phyloP scores from a whole-genome alignment of 202 grass and related monocot species.

The Setaria viridis region DNA sequence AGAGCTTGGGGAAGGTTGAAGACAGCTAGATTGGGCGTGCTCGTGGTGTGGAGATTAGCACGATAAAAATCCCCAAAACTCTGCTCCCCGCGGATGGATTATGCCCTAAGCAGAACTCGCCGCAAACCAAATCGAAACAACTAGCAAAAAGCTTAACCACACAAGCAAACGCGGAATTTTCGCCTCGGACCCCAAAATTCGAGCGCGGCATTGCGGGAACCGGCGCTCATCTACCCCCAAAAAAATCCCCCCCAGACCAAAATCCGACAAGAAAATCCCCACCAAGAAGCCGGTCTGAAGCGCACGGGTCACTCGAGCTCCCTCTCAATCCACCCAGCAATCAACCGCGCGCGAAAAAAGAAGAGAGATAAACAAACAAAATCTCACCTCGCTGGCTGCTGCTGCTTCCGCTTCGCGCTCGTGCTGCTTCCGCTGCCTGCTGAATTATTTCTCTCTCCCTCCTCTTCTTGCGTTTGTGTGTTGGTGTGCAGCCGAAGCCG shows the following conservation, averaged over 20 bases:
- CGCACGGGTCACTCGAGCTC: background rate
- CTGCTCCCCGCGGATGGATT: background rate
- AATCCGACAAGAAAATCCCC: background rate
- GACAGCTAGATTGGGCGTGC: background rate
- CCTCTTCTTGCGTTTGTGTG: background rate
- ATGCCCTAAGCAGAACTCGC: slow-evolving; percentile 28
- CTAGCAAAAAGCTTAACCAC: background rate
- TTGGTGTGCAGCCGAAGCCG: slow-evolving; percentile 27
- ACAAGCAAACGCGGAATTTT: background rate
- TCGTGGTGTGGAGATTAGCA: background rate
- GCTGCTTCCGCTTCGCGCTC: background rate
- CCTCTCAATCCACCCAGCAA: background rate
- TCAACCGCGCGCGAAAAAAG: background rate
- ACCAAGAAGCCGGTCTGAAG: background rate
- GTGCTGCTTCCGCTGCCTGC: background rate
- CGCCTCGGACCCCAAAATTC: slow-evolving; percentile 16
- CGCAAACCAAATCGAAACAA: background rate
- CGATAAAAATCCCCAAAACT: background rate
- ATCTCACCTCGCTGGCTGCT: slow-evolving; percentile 18
- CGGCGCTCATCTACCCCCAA: background rate
- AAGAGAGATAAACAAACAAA: background rate
- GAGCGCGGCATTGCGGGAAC: slow-evolving; percentile 12
- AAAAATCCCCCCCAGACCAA: background rate
- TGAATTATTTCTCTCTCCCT: background rate
- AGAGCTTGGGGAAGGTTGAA: background rate